Evolutionary conservation across 441 rosid species (phyloP), one percentile per base, ranked within the genome.

Genomic region (Dalechampia spathulata): DNA sequence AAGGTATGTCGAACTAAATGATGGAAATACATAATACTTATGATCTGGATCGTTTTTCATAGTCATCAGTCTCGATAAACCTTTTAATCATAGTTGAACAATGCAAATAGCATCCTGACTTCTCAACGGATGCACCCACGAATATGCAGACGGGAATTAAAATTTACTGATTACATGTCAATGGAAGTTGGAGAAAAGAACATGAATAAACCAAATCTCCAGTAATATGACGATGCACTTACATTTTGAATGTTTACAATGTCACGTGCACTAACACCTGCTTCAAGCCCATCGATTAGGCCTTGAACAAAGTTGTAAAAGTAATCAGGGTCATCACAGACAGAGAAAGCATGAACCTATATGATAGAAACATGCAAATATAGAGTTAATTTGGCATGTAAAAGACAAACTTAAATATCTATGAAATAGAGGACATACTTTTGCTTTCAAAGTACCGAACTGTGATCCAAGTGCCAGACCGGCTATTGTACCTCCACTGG

Each of bases 281-380:
- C 94, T 26, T 70, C 58, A 60, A 92, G 83, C 61, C 94, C 99
- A 72, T 92, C 90, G 13, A 77, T 65, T 59, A 89, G 83, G 68
- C 67, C 86, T 92, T 92, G 96, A 62, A 80, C 89, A 66, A 66
- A 86, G 82, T 80, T 61, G 39, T 89, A 76, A 76, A 89, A 86
- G 85, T 89, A 89, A 75, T 83, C 87, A 52, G 96, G 99, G 67
- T 86, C 88, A 63, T 92, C 94, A 55, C 92, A 89, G 42, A 92
- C 96, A 45, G 79, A 78, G 63, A 83, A 92, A 30, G 96, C 96
- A 85, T 89, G 96, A 58, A 92, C 96, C 99, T 92, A 76, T n/a
- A 57, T 20, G 22, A 52, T 23, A 62, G 37, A 42, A 53, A 60
- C 10, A 58, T 27, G 20, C 17, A 71, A 52, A 28, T n/a, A n/a